These are phyloP conservation scores for Ceratocystis harringtonii DNA, from an alignment of 2,329 filamentous ascomycete genomes.

Conservation along the genomic window DNA sequence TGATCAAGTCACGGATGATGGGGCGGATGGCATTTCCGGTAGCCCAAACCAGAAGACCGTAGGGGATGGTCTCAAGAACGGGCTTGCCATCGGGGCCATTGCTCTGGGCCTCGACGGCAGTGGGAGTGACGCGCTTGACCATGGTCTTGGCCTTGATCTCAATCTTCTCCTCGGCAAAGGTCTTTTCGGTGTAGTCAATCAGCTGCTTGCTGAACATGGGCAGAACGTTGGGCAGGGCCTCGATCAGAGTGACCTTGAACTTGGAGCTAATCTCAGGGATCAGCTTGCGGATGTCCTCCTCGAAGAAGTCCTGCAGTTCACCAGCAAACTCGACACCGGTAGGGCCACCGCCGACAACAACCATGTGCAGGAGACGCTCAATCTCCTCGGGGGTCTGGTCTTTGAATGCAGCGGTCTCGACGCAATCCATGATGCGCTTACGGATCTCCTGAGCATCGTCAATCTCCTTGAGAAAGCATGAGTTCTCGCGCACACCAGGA, in stretches of 20 bases:
- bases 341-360: conserved; percentile 82
- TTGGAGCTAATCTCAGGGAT: conserved; percentile 87
- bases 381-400: conserved; percentile 78
- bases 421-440: conserved; percentile 99
- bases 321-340: conserved; percentile 97
- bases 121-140: conserved; percentile 93
- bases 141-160: conserved; percentile 96
- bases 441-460: conserved; percentile 89
- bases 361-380: conserved; percentile 94
- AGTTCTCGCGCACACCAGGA: conserved; percentile 84
- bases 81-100: conserved; percentile 73
- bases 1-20: conserved; percentile 81
- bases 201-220: conserved; percentile 98
- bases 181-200: conserved; percentile 98
- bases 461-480: conserved; percentile 98
- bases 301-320: conserved; percentile 97
- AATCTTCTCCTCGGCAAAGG: conserved; percentile 97
- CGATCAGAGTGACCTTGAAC: conserved; percentile 94
- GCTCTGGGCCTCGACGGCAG: conserved; percentile 79
- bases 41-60: conserved; percentile 93
- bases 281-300: conserved; percentile 95
- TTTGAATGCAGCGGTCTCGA: conserved; percentile 97
- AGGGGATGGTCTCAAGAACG: conserved; percentile 66
- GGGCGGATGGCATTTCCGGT: conserved; percentile 90
- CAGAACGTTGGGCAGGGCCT: conserved; percentile 89